Evolutionary conservation across 345 rosid species (phyloP).

Genomic region (Camelina neglecta): DNA sequence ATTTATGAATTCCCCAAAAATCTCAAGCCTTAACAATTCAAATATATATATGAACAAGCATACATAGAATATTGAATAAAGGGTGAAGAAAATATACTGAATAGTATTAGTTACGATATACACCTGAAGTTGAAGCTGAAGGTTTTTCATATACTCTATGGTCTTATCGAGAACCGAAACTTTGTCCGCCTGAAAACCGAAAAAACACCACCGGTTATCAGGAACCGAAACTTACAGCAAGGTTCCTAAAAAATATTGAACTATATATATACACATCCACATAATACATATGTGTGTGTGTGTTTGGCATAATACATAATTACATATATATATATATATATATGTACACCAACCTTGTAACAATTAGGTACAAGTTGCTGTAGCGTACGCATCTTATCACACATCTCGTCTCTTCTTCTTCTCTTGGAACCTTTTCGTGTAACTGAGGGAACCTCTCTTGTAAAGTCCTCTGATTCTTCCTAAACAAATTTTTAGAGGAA

Average conservation of each 20-base stretch:
- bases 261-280: neutral
- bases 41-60: neutral
- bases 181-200: conserved; percentile 56
- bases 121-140: conserved; percentile 86
- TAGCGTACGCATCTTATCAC: conserved; percentile 67
- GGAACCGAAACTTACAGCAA: neutral
- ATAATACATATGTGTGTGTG: neutral
- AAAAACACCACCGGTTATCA: neutral
- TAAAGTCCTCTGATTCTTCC: conserved; percentile 36
- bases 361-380: conserved; percentile 75
- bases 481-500: neutral
- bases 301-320: neutral
- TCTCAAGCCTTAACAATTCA: neutral
- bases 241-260: conserved; percentile 4
- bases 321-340: neutral
- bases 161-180: conserved; percentile 72
- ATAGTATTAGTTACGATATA: conserved; percentile 8
- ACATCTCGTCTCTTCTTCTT: conserved; percentile 64
- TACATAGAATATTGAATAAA: neutral
- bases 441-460: conserved; percentile 43
- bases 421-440: conserved; percentile 38
- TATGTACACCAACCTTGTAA: conserved; percentile 53
- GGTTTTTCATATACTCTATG: conserved; percentile 66
- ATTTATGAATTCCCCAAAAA: neutral
- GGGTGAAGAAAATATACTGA: neutral